phyloP scores from a whole-genome alignment of 2,329 filamentous ascomycete species.

The Epichloe elymi region DNA sequence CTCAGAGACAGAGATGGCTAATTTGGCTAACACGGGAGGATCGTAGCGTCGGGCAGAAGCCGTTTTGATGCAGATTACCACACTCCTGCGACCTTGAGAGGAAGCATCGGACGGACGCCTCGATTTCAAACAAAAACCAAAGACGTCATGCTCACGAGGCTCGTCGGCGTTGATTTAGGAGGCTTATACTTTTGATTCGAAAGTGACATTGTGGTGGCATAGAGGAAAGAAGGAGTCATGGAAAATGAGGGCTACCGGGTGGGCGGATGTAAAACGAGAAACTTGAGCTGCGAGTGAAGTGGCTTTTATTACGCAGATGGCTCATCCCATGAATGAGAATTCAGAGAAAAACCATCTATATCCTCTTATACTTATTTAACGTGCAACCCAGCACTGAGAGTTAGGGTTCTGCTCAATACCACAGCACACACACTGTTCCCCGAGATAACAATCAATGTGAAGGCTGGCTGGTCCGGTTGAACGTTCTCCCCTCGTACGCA shows the following conservation, averaged over 20 bases:
- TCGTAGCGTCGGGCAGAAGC: slow-evolving; percentile 17
- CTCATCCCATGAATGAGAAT: too few relatives aligned
- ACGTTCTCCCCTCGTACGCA: too few relatives aligned
- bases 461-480: too few relatives aligned
- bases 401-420: too few relatives aligned
- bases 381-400: too few relatives aligned
- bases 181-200: neutral
- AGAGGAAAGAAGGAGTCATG: neutral
- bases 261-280: neutral
- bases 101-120: neutral
- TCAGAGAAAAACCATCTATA: too few relatives aligned
- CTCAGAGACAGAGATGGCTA: neutral
- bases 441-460: too few relatives aligned
- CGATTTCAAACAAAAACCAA: slow-evolving; percentile 12
- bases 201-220: neutral
- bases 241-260: too few relatives aligned
- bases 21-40: neutral
- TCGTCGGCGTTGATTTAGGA: too few relatives aligned
- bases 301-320: neutral
- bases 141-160: neutral
- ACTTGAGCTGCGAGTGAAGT: neutral
- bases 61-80: slow-evolving; percentile 6
- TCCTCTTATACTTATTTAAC: too few relatives aligned
- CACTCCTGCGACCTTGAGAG: neutral
- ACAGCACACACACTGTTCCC: too few relatives aligned